Conservation (phyloP, 2,329 filamentous ascomycete genomes). For the Diaporthe australafricana region DNA sequence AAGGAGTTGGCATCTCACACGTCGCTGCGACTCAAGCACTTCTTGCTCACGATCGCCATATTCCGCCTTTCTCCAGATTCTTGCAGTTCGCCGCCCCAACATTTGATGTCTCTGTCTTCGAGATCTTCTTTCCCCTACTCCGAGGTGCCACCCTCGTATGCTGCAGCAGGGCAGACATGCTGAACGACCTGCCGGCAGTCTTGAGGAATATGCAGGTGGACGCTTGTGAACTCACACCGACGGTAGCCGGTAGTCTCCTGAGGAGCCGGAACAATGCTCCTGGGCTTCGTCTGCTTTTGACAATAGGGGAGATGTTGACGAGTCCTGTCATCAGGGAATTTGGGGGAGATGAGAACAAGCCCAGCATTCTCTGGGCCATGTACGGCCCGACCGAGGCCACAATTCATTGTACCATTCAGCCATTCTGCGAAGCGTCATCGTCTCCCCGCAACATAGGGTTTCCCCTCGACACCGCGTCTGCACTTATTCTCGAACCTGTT, state of each 20-base stretch:
- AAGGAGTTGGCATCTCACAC: conserved; percentile 88
- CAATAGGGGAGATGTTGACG: conserved; percentile 94
- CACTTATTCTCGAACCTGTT: conserved; percentile 72
- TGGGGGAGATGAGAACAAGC: conserved; percentile 64
- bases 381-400: conserved; percentile 94
- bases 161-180: conserved; percentile 75
- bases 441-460: conserved; percentile 78
- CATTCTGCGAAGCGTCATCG: conserved; percentile 66
- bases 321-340: conserved; percentile 82
- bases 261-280: conserved; percentile 76
- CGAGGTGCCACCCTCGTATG: conserved; percentile 79
- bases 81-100: conserved; percentile 93
- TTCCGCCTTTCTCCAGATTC: conserved; percentile 82
- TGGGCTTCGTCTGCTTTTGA: conserved; percentile 76
- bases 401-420: conserved; percentile 86
- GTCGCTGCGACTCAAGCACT: conserved; percentile 83
- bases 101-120: conserved; percentile 95
- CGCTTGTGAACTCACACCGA: conserved; percentile 89
- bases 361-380: conserved; percentile 87
- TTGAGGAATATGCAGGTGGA: conserved; percentile 78
- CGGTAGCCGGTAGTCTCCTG: conserved; percentile 83
- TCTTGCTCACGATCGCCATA: conserved; percentile 81
- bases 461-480: conserved; percentile 84
- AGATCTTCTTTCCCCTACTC: conserved; percentile 90
- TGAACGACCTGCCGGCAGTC: conserved; percentile 78